Conservation (phyloP, 768 basidiomycete genomes). For the Panus rudis region DNA sequence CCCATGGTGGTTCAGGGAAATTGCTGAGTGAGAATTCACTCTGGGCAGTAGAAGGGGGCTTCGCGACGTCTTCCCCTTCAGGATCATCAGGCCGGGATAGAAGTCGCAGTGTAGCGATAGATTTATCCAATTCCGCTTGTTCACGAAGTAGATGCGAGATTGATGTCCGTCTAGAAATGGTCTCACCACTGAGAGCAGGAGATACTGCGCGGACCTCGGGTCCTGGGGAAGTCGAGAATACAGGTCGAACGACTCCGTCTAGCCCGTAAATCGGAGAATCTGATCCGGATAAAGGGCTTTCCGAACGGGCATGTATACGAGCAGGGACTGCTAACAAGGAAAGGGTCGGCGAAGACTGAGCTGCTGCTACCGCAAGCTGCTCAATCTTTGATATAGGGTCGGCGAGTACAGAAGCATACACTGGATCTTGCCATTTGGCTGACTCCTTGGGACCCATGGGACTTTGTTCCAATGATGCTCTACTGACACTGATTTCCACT, state of each 20-base stretch:
- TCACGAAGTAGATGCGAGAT: constrained; percentile 43
- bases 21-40: constrained; percentile 64
- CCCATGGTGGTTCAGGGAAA: constrained; percentile 58
- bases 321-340: constrained; percentile 1
- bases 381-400: not conserved
- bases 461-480: constrained; percentile 1
- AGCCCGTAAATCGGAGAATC: constrained; percentile 43
- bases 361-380: not conserved
- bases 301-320: not conserved
- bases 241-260: constrained; percentile 26
- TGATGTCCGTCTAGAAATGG: constrained; percentile 16
- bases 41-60: constrained; percentile 14
- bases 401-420: constrained; percentile 10
- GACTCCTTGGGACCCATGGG: constrained; percentile 8
- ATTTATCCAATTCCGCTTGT: constrained; percentile 58
- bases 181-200: constrained; percentile 3
- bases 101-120: constrained; percentile 49
- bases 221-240: too few relatives aligned
- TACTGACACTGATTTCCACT: not conserved
- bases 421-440: constrained; percentile 13
- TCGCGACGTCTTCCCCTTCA: constrained; percentile 16
- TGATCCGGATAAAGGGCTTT: constrained; percentile 5
- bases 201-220: constrained; percentile 1
- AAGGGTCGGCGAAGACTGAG: not conserved
- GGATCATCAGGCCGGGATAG: constrained; percentile 24